A percentile compares a stretch with the other conserved stretches of the same genome.
Evolutionary conservation across 345 rosid genomes (phyloP).

Genomic region (Clarkia xantiana): DNA sequence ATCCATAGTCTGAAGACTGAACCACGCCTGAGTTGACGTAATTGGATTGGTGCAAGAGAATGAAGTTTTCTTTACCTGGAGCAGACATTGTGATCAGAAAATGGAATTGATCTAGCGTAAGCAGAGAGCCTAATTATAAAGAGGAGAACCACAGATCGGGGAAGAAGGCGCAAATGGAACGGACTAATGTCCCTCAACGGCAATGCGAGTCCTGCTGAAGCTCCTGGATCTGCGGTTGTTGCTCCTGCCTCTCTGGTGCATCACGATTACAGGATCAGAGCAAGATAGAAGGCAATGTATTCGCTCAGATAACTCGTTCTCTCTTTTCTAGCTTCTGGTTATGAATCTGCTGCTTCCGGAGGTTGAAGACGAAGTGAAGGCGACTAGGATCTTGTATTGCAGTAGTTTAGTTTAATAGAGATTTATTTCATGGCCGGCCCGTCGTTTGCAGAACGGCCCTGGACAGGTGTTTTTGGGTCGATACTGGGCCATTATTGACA

Average conservation of each 20-base stretch:
- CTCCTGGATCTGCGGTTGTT: slow-evolving; percentile 60
- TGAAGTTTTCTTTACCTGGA: slow-evolving; percentile 15
- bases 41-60: not conserved
- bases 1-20: not conserved
- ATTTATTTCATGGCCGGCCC: too few relatives aligned
- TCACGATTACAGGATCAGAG: slow-evolving; percentile 10
- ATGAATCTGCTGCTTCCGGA: not conserved
- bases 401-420: too few relatives aligned
- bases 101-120: not conserved
- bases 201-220: slow-evolving; percentile 55
- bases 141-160: too few relatives aligned
- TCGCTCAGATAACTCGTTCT: not conserved
- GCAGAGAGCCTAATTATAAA: not conserved
- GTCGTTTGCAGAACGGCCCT: too few relatives aligned
- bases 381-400: too few relatives aligned
- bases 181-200: slow-evolving; percentile 50
- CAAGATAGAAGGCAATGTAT: not conserved
- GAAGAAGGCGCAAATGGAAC: too few relatives aligned
- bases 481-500: too few relatives aligned
- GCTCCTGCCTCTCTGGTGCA: slow-evolving; percentile 64
- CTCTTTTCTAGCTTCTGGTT: not conserved
- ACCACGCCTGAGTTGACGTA: too few relatives aligned
- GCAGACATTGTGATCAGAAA: slow-evolving; percentile 26
- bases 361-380: not conserved
- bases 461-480: too few relatives aligned